Percentiles rank a stretch among this genome's conserved stretches.
Evolutionary conservation across 164 flowering plant genomes (phyloP).

Genomic region (Vitis labrusca): DNA sequence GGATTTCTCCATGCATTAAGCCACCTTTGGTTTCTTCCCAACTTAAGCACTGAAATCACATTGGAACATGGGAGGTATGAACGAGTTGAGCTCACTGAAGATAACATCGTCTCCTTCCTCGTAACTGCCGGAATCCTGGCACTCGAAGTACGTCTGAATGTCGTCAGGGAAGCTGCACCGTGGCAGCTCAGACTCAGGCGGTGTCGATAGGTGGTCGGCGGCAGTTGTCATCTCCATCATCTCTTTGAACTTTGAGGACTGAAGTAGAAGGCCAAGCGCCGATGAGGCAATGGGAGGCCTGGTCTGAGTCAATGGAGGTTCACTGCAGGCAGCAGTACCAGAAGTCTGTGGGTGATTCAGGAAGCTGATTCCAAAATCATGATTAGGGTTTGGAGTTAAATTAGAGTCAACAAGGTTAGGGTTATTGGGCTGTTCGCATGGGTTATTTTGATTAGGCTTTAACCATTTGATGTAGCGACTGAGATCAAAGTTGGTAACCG

Average conservation of each 20-base stretch:
- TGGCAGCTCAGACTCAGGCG: slow-evolving; percentile 36
- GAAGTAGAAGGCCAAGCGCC: slow-evolving; percentile 55
- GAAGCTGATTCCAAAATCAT: slow-evolving; percentile 18
- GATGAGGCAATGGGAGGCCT: slow-evolving; percentile 33
- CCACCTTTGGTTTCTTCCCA: no score
- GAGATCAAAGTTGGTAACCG: slow-evolving; percentile 65
- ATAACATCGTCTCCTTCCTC: slow-evolving; percentile 40
- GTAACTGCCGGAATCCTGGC: slow-evolving; percentile 30
- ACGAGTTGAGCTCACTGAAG: slow-evolving; percentile 47
- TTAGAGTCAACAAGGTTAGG: background rate
- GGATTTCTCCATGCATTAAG: no score
- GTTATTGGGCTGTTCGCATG: background rate
- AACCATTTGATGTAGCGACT: slow-evolving; percentile 82
- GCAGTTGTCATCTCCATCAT: slow-evolving; percentile 53
- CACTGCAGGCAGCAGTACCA: background rate
- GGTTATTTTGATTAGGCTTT: slow-evolving; percentile 29
- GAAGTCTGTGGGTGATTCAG: slow-evolving; percentile 7
- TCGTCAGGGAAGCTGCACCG: slow-evolving; percentile 67
- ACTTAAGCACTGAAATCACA: slow-evolving; percentile 29
- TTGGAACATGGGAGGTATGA: slow-evolving; percentile 38
- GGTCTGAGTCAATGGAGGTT: slow-evolving; percentile 4
- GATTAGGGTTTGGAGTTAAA: slow-evolving; percentile 15
- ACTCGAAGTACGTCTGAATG: slow-evolving; percentile 62
- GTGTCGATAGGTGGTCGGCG: slow-evolving; percentile 31
- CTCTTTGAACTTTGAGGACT: slow-evolving; percentile 70